Base-by-base conservation (phyloP, 2,329 filamentous ascomycete species). In the Nemania abortiva region DNA sequence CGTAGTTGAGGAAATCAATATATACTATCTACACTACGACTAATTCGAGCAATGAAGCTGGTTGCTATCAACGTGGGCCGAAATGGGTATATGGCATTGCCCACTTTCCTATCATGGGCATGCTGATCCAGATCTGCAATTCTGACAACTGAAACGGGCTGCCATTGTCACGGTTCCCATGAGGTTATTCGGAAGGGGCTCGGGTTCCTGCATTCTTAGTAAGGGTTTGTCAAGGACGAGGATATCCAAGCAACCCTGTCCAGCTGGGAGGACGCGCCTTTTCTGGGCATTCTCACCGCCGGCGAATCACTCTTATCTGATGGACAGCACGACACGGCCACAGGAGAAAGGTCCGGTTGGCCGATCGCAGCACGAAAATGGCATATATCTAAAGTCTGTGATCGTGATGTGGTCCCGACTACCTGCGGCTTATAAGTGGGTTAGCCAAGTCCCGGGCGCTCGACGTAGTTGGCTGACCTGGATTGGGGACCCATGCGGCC, bases 121-220 rank as follows among this genome's bases (percentile, higher is more conserved):
- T 20, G 39, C 42, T 34, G 29, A 45, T 49, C 29, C 22, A 29
- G 27, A 60, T 60, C 42, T 37, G 24, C n/a, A 27, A 34, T 20
- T 29, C 13, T 7, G 6, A 20, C 9, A 20, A 34, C 24, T n/a
- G 20, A 20, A 55, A 55, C n/a, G 53, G 50, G 50, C 4, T 49
- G n/a, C 18, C 4, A 18, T 58, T 47, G 24, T 58, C 20, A 13
- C n/a, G 10, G 24, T 34, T 37, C 47, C 31, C 22, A 27, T 37
- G 31, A 42, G 29, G 20, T 50, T 52, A 27, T 52, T 53, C 58
- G 31, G 47, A 52, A 42, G 27, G 58, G 5, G 13, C 10, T 52
- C 10, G 58, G 58, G 58, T 61, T 61, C 58, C 58, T 42, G 58
- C 58, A 61, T 61, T 42, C 37, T 42, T 53, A 61, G 58, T 53